Evolutionary conservation across 768 basidiomycete genomes (phyloP), one percentile per base, ranked within the genome.

Genomic region (Postia placenta): DNA sequence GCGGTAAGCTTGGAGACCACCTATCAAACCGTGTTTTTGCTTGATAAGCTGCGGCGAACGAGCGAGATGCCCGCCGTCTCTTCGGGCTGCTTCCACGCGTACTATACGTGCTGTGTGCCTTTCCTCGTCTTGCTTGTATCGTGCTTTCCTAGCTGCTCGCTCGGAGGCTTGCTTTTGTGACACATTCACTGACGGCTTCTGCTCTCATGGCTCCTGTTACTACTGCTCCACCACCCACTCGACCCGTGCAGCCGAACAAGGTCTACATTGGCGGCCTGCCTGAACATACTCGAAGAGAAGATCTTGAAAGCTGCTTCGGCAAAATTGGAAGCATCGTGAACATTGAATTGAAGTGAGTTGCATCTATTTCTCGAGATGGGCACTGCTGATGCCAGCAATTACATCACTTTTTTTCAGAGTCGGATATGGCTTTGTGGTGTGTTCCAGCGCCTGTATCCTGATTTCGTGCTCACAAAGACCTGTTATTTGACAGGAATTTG

Each of bases 221-320:
- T 49, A 11, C 42, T 44, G 43, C 39, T 50, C 27, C 51, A 17
- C 47, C 48, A 42, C 55, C 47, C 47, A 45, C 81, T 83, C 73
- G 79, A 74, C 76, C 49, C 74, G 72, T 75, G 72, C 78, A 92
- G 88, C 85, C 88, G 73, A 91, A 90, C 73, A 93, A 93, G 73
- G 84, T 93, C 67, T 93, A 93, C 66, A 81, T 93, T 63, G 90
- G 90, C 64, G 88, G 89, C 56, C 78, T 92, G 52, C 91, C 90
- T 55, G 87, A 90, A 69, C 78, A 89, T 56, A 92, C 89, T 42
- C 84, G 85, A 54, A 78, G 84, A 69, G 87, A 89, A 70, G 90
- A 93, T 61, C 69, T 92, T 23, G 84, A 81, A 67, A 85, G 76
- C 54, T 92, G 91, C 66, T 92, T 92, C 64, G 86, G 87, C 42